A percentile compares a stretch with the other conserved stretches of the same genome.
These are phyloP conservation scores for Fraxinus paxiana DNA, from an alignment of 305 asterid species.

Conservation along the genomic window DNA sequence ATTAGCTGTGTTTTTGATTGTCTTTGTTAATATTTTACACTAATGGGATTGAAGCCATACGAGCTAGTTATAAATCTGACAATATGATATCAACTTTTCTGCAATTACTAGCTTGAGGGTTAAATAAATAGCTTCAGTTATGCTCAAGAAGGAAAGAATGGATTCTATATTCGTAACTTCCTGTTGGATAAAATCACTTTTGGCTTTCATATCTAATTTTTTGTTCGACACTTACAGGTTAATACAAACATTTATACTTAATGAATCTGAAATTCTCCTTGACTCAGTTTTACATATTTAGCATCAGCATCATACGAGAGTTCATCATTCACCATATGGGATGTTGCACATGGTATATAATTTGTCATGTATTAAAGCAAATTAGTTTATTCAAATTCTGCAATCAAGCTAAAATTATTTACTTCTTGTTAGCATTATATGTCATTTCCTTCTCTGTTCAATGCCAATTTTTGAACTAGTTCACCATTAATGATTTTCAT, in stretches of 20 bases:
- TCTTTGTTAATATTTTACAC: background rate
- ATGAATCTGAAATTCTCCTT: conserved; percentile 36
- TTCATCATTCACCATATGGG: conserved; percentile 93
- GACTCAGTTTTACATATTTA: conserved; percentile 62
- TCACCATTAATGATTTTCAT: background rate
- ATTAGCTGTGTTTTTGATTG: background rate
- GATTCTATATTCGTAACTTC: background rate
- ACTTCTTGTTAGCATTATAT: conserved; percentile 1
- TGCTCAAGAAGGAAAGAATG: background rate
- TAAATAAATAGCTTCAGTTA: too few species aligned
- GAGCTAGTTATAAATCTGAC: background rate
- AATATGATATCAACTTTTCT: background rate
- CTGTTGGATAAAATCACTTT: background rate
- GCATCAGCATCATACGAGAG: conserved; percentile 90
- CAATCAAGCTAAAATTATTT: background rate
- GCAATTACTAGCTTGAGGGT: background rate
- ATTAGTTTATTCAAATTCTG: background rate
- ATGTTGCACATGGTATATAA: conserved; percentile 79
- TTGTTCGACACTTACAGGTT: background rate
- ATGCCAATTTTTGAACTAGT: background rate
- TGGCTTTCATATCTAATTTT: background rate
- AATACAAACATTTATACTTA: background rate
- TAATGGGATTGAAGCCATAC: background rate
- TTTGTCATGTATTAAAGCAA: conserved; percentile 8
- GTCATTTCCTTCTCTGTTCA: background rate